Conservation (phyloP, 2,329 filamentous ascomycete genomes). For the Pezicula rhizophila region DNA sequence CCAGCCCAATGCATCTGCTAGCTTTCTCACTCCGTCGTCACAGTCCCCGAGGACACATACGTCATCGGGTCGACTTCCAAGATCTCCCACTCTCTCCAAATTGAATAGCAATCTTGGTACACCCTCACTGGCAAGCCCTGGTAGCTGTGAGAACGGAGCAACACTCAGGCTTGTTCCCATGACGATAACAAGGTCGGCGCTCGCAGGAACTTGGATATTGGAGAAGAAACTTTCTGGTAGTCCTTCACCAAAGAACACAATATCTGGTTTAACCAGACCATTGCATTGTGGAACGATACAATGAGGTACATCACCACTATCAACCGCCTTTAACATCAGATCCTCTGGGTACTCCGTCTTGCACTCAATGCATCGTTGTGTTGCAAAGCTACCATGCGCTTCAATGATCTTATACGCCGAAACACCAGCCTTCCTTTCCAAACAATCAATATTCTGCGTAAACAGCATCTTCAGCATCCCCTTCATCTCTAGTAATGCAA, state of each 20-base stretch:
- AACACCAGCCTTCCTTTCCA: constrained; percentile 83
- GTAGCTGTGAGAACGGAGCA: constrained; percentile 82
- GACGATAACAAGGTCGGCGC: constrained; percentile 74
- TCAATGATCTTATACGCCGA: constrained; percentile 78
- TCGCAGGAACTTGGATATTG: constrained; percentile 45
- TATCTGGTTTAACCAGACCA: constrained; percentile 73
- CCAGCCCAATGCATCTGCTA: constrained; percentile 83
- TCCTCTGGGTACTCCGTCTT: constrained; percentile 64
- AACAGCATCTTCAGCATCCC: constrained; percentile 78
- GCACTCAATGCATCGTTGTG: constrained; percentile 88
- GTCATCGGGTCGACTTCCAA: constrained; percentile 76
- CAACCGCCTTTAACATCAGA: constrained; percentile 65
- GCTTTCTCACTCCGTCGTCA: constrained; percentile 70
- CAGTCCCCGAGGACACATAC: constrained; percentile 79
- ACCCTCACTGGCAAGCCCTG: constrained; percentile 52
- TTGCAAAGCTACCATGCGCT: constrained; percentile 91
- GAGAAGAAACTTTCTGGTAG: constrained; percentile 61
- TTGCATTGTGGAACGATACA: constrained; percentile 59
- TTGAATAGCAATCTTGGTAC: constrained; percentile 83
- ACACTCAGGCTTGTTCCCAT: constrained; percentile 86
- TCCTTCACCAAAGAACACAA: constrained; percentile 77
- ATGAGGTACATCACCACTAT: constrained; percentile 60
- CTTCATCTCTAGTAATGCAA: constrained; percentile 75
- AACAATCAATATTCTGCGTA: constrained; percentile 95
- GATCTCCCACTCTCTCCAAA: constrained; percentile 69